phyloP scores from a whole-genome alignment of 1,284 basidiomycete species.

The Malassezia nana region DNA sequence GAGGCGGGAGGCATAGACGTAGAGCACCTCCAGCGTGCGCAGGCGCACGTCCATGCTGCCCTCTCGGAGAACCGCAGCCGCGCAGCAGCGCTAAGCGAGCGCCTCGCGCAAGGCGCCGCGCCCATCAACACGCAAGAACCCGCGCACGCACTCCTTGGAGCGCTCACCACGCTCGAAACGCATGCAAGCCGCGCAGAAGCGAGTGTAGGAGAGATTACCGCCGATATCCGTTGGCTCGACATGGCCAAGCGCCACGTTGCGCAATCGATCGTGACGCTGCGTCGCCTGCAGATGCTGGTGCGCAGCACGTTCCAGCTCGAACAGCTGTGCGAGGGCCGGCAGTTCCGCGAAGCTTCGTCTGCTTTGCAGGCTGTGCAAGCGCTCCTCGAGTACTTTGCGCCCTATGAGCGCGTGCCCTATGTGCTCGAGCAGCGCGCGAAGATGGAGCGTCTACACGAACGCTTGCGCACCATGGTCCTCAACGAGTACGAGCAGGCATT shows the following conservation, averaged over 20 bases:
- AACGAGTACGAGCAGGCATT: slow-evolving; percentile 40
- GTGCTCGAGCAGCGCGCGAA: slow-evolving; percentile 32
- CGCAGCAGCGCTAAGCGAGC: background rate
- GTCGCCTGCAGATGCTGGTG: slow-evolving; percentile 71
- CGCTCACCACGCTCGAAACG: slow-evolving; percentile 86
- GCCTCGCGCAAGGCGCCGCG: slow-evolving; percentile 4
- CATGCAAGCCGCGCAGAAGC: slow-evolving; percentile 68
- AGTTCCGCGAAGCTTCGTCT: slow-evolving; percentile 39
- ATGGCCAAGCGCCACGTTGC: slow-evolving; percentile 76
- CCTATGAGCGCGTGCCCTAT: slow-evolving; percentile 30
- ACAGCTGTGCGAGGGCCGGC: slow-evolving; percentile 28
- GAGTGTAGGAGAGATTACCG: slow-evolving; percentile 86
- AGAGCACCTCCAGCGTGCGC: slow-evolving; percentile 9
- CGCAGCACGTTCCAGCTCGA: slow-evolving; percentile 37
- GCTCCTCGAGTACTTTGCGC: slow-evolving; percentile 38
- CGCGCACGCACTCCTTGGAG: slow-evolving; percentile 59
- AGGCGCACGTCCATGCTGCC: background rate
- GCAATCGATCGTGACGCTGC: slow-evolving; percentile 76
- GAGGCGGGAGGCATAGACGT: background rate
- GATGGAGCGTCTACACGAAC: slow-evolving; percentile 29
- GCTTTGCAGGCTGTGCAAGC: slow-evolving; percentile 39
- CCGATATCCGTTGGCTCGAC: slow-evolving; percentile 90
- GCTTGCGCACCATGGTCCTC: slow-evolving; percentile 28
- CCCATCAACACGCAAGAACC: background rate
- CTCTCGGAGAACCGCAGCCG: background rate